phyloP scores from a whole-genome alignment of 2,329 filamentous ascomycete species.

The Colletotrichum sansevieriae region DNA sequence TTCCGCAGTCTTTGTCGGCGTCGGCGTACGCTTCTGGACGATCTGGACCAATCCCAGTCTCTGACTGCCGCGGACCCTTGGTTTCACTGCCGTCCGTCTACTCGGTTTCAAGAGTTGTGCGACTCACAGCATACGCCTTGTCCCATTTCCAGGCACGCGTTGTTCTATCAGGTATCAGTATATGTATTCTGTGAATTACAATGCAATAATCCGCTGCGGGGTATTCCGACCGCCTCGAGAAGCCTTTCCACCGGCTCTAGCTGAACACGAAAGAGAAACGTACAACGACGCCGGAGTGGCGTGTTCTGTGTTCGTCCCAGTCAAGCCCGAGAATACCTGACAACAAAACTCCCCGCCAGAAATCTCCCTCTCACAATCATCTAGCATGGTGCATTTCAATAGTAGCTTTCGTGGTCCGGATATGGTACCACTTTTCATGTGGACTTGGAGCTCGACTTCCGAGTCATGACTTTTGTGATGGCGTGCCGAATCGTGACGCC shows the following conservation, averaged over 20 bases:
- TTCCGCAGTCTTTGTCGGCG: too few species aligned
- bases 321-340: neutral
- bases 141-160: neutral
- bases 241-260: neutral
- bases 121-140: neutral
- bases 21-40: too few species aligned
- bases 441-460: constrained; percentile 63
- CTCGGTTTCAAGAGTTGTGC: neutral
- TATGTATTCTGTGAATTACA: constrained; percentile 16
- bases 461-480: constrained; percentile 89
- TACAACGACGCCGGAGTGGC: neutral
- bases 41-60: neutral
- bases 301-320: neutral
- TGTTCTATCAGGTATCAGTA: constrained; percentile 34
- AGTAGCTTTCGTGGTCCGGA: constrained; percentile 41
- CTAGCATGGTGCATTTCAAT: constrained; percentile 7
- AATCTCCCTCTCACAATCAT: neutral
- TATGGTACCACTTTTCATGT: constrained; percentile 1
- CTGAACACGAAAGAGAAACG: neutral
- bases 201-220: constrained; percentile 9
- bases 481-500: constrained; percentile 90
- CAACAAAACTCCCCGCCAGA: neutral
- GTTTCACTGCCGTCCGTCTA: neutral
- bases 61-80: constrained; percentile 3
- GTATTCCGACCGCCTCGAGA: constrained; percentile 2